Base-by-base conservation (phyloP, 1,139 yeast species). In the Yamadazyma friedrichii region DNA sequence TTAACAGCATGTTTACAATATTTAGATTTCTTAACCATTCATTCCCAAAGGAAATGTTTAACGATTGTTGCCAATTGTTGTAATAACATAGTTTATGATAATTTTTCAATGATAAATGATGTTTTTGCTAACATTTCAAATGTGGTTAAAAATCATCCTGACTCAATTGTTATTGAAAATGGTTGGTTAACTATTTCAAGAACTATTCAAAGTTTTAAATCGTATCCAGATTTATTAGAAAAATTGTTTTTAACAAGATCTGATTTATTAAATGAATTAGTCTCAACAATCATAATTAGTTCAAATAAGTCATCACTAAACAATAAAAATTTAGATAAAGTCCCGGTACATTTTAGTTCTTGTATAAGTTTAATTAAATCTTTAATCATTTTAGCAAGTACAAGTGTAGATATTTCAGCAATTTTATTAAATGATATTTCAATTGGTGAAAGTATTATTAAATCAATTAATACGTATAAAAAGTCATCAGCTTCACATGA, bases 11-110 rank as follows among this genome's bases (percentile, higher is more conserved):
- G 88, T 48, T 61, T 93, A 35, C 80, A 79, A 53, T 88, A 82
- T 55, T 70, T 89, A 47, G 98, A 93, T 59, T 93, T 93, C 55
- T 84, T 93, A 58, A 87, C 96, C 1, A 75, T 84, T 22, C 96
- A 88, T 62, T 88, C 95, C 0, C 98, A 93, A 60, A 70, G 95
- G 43, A 86, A 88, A 50, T 88, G 95, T 25, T 65, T 91, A 35
- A 67, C 72, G 2, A 86, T 88, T 31, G 88, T 88, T 4, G 85
- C 96, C 3, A 86, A 87, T 55, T 76, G 94, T 11, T 84, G 93
- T 49, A 67, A 73, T 2, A 68, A 69, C 42, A 65, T 85, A 1
- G 66, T 74, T 2, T 43, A 54, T 8, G 54, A 64, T 2, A 75
- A 76, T 48, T 78, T 78, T 45, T 61, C 65, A 5, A 67, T 67